A percentile compares a stretch with the other conserved stretches of the same genome.
phyloP scores from a whole-genome alignment of 768 basidiomycete species.

The Termitomyces sp. region DNA sequence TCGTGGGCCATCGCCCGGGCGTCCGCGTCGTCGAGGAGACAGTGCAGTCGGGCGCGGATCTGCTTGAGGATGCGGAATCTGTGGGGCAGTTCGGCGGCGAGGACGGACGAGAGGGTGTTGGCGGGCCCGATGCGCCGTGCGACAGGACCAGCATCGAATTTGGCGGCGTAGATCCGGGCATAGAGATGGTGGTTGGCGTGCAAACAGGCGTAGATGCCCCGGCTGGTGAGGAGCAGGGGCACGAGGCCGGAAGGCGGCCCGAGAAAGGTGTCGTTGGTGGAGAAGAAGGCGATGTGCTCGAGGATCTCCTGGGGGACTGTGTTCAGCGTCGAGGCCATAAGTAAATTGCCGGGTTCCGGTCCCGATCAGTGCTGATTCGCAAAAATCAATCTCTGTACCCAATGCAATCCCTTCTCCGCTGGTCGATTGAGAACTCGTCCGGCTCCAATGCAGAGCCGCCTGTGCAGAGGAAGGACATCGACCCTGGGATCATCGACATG shows the following conservation, averaged over 20 bases:
- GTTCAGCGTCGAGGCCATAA: constrained; percentile 28
- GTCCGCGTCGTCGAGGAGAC: constrained; percentile 19
- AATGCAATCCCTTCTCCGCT: constrained; percentile 78
- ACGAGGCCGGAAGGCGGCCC: constrained; percentile 59
- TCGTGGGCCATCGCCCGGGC: constrained; percentile 32
- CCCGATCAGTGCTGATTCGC: neutral
- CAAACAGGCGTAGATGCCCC: constrained; percentile 41
- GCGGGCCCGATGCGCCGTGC: constrained; percentile 43
- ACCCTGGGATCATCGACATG: constrained; percentile 79
- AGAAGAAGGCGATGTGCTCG: constrained; percentile 69
- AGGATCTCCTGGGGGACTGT: constrained; percentile 72
- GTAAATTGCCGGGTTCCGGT: constrained; percentile 9
- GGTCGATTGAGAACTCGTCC: constrained; percentile 72
- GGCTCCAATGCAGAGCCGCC: constrained; percentile 26
- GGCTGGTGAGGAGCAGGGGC: constrained; percentile 50
- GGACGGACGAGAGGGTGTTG: constrained; percentile 31
- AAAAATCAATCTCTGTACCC: no score
- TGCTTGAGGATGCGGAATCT: constrained; percentile 54
- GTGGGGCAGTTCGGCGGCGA: constrained; percentile 61
- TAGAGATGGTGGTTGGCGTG: constrained; percentile 68
- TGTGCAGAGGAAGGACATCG: constrained; percentile 44
- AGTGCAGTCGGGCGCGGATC: constrained; percentile 42
- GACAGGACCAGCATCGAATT: constrained; percentile 59
- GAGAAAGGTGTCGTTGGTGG: constrained; percentile 43
- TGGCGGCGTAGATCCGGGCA: constrained; percentile 57